Evolutionary conservation across 2,329 filamentous ascomycete species (phyloP), one percentile per base, ranked within the genome.

Genomic region (Ampelomyces quisqualis): DNA sequence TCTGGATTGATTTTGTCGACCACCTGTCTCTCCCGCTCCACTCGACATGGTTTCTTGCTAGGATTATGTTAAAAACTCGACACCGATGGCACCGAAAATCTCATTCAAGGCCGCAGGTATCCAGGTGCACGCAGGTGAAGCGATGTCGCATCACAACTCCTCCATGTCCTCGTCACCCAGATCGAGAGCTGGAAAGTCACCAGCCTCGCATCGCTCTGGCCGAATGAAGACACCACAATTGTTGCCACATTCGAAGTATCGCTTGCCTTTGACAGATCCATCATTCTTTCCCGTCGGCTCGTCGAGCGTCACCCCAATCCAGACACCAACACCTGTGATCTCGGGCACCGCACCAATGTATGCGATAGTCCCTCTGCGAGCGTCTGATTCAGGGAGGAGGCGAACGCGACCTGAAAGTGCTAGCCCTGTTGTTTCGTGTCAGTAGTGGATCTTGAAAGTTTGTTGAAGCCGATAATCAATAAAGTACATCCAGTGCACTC

Each of bases 231-330:
- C 84, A 22, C 88, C 88, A 55, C 80, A 81, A 65, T 89, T 90
- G 44, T 81, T 71, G 48, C 73, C 65, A 38, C 82, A 83, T 35
- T 79, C 74, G 77, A 89, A 93, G 70, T 90, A 91, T 51, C 82
- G 75, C 51, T 73, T 81, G 7, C 77, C 78, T 42, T 70, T 69
- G 53, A 90, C 80, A 55, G 81, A 84, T 45, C 88, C 88, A 65
- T 91, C 86, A 60, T 91, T 93, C 74, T 87, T 88, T 40, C 86
- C 88, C 29, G 85, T 84, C 1, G 88, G 86, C 69, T 91, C 87
- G 63, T 91, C 87, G 38, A 90, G 77, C 17, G 65, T 64, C 37
- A 93, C 73, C 27, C 86, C 88, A 14, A 91, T 75, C 88, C 88
- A 93, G 71, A 70, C 47, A 13, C 70, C 70, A 17, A 81, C 75